These are phyloP conservation scores for Penicillium paneum DNA, from an alignment of 2,329 filamentous ascomycete species.

Conservation along the genomic window DNA sequence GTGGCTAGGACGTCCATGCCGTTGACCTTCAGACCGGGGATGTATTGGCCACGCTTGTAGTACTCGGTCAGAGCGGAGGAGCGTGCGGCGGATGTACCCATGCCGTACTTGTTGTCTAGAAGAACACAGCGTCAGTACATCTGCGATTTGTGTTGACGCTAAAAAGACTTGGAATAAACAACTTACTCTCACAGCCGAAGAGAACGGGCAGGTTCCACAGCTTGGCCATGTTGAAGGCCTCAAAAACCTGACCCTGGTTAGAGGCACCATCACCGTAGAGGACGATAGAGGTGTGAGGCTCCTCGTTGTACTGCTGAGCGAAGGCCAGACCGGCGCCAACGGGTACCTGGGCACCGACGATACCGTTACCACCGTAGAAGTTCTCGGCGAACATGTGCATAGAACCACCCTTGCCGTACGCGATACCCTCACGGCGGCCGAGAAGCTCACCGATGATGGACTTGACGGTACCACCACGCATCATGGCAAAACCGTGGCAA, in stretches of 20 bases:
- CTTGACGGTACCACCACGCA: slow-evolving; percentile 87
- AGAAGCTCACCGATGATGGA: slow-evolving; percentile 95
- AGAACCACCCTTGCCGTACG: slow-evolving; percentile 97
- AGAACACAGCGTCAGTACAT: not conserved
- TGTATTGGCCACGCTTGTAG: slow-evolving; percentile 99
- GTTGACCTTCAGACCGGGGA: slow-evolving; percentile 98
- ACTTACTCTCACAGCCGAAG: slow-evolving; percentile 96
- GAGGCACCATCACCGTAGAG: slow-evolving; percentile 97
- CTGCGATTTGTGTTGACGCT: not conserved
- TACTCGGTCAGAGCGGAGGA: slow-evolving; percentile 97
- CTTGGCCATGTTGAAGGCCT: slow-evolving; percentile 99
- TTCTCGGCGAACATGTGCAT: slow-evolving; percentile 99
- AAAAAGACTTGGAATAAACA: not conserved
- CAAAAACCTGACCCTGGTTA: slow-evolving; percentile 99
- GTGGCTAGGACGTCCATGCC: slow-evolving; percentile 98
- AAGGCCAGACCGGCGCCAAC: slow-evolving; percentile 96
- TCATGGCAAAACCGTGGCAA: slow-evolving; percentile 96
- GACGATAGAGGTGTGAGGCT: slow-evolving; percentile 81
- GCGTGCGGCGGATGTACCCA: slow-evolving; percentile 94
- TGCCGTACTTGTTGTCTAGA: slow-evolving; percentile 97
- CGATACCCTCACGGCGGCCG: slow-evolving; percentile 91
- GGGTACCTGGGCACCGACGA: slow-evolving; percentile 96
- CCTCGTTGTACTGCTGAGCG: slow-evolving; percentile 87
- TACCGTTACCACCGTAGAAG: slow-evolving; percentile 98
- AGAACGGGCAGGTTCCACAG: slow-evolving; percentile 94